Percentiles rank a stretch among this genome's conserved stretches.
Evolutionary conservation across 805 yeast species (phyloP).

Genomic region (Osmozyma mogii): DNA sequence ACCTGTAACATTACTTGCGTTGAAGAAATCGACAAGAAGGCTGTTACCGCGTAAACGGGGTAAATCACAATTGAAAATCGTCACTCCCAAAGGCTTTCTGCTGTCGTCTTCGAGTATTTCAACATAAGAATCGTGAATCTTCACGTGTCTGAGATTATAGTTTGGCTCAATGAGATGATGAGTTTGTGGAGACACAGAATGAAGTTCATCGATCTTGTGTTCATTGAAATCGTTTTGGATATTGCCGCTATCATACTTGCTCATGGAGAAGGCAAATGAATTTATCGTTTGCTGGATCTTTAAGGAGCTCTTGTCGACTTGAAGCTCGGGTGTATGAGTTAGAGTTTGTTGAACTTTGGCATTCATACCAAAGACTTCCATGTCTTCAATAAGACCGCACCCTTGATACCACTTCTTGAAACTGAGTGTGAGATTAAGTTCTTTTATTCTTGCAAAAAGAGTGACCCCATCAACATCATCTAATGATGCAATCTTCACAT

Average conservation of each 20-base stretch:
- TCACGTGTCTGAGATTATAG: constrained; percentile 30
- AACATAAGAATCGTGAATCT: constrained; percentile 45
- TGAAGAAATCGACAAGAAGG: constrained; percentile 57
- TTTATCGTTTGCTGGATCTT: constrained; percentile 16
- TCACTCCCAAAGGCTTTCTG: constrained; percentile 34
- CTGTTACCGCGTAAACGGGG: constrained; percentile 53
- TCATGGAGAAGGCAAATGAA: constrained; percentile 13
- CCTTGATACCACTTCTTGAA: constrained; percentile 52
- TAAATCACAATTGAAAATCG: constrained; percentile 59
- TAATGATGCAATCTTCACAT: constrained; percentile 19
- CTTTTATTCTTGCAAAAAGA: constrained; percentile 27
- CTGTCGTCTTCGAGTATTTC: constrained; percentile 22
- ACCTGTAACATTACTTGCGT: constrained; percentile 65
- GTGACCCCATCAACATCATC: background rate
- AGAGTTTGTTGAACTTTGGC: constrained; percentile 25
- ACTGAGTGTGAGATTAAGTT: constrained; percentile 38
- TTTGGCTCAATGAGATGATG: constrained; percentile 20
- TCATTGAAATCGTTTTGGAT: constrained; percentile 26
- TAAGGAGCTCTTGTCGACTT: constrained; percentile 1
- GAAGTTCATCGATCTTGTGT: constrained; percentile 13
- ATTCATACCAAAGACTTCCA: constrained; percentile 41
- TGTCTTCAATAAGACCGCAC: constrained; percentile 41
- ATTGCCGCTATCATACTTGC: constrained; percentile 22
- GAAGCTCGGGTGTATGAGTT: constrained; percentile 5
- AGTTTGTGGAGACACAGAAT: constrained; percentile 2